Conservation (phyloP, 2,329 filamentous ascomycete species). For the Tolypocladium album region DNA sequence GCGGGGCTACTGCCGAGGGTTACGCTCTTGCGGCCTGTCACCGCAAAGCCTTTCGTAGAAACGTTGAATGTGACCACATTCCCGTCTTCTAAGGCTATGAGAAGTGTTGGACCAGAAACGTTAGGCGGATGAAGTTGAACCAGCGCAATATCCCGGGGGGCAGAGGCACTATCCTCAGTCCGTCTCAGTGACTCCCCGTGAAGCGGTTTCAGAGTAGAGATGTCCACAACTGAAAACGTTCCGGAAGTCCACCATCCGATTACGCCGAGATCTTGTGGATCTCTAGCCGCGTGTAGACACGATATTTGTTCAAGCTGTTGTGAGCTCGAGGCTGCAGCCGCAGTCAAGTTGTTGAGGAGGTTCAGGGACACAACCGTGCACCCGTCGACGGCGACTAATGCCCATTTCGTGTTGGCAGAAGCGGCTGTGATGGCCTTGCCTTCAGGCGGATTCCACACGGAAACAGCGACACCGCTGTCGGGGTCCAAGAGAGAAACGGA, state of each 20-base stretch:
- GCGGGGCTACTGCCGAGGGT: conserved; percentile 80
- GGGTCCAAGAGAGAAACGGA: conserved; percentile 52
- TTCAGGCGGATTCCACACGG: conserved; percentile 44
- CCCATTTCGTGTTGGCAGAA: conserved; percentile 58
- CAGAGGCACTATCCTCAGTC: conserved; percentile 57
- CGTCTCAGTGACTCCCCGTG: conserved; percentile 51
- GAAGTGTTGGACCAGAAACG: conserved; percentile 56
- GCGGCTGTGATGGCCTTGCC: conserved; percentile 61
- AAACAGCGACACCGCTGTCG: conserved; percentile 41
- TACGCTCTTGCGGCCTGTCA: conserved; percentile 69
- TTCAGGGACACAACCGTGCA: conserved; percentile 60
- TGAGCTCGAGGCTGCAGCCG: conserved; percentile 36
- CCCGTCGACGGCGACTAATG: conserved; percentile 68
- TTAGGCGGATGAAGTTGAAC: conserved; percentile 61
- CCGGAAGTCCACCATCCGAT: conserved; percentile 85
- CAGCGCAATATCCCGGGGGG: conserved; percentile 73
- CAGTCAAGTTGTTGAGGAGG: conserved; percentile 46
- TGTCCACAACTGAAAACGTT: conserved; percentile 61
- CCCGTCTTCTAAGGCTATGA: conserved; percentile 87
- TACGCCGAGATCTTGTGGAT: conserved; percentile 56
- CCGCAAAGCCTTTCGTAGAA: conserved; percentile 44
- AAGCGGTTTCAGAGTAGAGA: conserved; percentile 55
- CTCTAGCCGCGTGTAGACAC: conserved; percentile 65
- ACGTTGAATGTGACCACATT: conserved; percentile 78
- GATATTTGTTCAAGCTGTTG: conserved; percentile 59